A percentile compares a stretch with the other conserved stretches of the same genome.
Evolutionary conservation across 108 stramenopile species (phyloP).

Genomic region (Fistulifera solaris): DNA sequence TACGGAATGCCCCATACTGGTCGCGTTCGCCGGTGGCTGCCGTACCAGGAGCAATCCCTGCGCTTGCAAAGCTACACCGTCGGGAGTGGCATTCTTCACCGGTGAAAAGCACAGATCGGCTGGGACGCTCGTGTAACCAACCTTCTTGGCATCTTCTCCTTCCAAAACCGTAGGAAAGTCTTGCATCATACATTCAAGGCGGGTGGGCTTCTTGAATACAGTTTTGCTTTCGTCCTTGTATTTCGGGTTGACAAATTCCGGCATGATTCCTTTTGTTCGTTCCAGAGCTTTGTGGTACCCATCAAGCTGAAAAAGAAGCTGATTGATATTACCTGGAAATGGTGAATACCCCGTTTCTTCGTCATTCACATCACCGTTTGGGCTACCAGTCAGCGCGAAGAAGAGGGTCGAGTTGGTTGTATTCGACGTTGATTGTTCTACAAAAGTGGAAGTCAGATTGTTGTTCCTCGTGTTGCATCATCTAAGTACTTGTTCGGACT

Average conservation of each 20-base stretch:
- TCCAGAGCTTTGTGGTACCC: constrained; percentile 74
- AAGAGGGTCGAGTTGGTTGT: constrained; percentile 95
- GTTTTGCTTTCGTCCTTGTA: constrained; percentile 91
- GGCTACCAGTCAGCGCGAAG: constrained; percentile 71
- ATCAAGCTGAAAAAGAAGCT: constrained; percentile 83
- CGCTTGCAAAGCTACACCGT: constrained; percentile 75
- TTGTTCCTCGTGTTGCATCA: neutral
- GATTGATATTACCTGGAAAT: constrained; percentile 97
- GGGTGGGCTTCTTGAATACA: constrained; percentile 98
- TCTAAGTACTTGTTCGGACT: neutral
- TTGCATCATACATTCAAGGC: constrained; percentile 96
- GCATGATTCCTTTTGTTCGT: constrained; percentile 71
- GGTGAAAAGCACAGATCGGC: constrained; percentile 89
- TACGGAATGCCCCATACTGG: constrained; percentile 55
- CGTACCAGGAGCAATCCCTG: constrained; percentile 81
- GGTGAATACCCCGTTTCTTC: constrained; percentile 82
- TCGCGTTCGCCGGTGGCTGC: constrained; percentile 93
- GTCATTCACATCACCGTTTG: constrained; percentile 90
- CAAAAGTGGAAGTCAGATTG: constrained; percentile 2
- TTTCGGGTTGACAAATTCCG: constrained; percentile 99
- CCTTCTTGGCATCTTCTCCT: constrained; percentile 48
- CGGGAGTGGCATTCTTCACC: constrained; percentile 89
- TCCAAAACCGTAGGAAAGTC: constrained; percentile 92
- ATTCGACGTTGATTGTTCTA: constrained; percentile 94
- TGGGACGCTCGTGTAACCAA: constrained; percentile 90